phyloP scores from a whole-genome alignment of 2,329 filamentous ascomycete genomes.

The Aspergillus unguis region DNA sequence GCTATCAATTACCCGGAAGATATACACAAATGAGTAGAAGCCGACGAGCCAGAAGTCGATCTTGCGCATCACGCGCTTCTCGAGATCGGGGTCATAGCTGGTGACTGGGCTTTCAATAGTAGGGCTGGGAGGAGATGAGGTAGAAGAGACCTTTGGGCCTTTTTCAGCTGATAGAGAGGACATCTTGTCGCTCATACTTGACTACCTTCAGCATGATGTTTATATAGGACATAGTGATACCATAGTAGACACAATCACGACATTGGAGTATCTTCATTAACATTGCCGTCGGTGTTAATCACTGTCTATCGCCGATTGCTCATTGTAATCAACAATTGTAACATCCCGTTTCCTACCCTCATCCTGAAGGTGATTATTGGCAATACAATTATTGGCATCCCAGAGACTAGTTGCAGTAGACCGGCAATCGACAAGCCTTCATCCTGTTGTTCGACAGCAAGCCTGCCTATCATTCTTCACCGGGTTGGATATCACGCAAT shows the following conservation, averaged over 20 bases:
- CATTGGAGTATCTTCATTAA: conserved; percentile 9
- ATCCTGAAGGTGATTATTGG: not conserved
- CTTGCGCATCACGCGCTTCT: conserved; percentile 33
- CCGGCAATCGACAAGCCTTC: no score
- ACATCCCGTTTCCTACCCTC: not conserved
- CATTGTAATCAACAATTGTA: not conserved
- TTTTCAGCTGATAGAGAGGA: not conserved
- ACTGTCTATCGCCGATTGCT: conserved; percentile 1
- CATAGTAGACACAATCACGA: conserved; percentile 26
- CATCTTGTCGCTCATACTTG: not conserved
- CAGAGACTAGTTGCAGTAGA: no score
- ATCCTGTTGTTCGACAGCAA: not conserved
- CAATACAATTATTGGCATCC: not conserved
- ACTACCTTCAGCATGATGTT: not conserved
- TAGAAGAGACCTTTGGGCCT: not conserved
- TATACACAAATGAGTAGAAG: conserved; percentile 38
- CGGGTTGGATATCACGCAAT: conserved; percentile 23
- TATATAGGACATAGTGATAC: conserved; percentile 14
- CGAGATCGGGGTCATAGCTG: conserved; percentile 16
- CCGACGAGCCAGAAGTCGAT: conserved; percentile 31
- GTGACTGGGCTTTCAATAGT: not conserved
- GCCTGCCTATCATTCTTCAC: no score
- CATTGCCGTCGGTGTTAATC: not conserved
- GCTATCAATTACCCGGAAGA: conserved; percentile 41
- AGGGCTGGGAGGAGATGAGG: not conserved